A percentile compares a stretch with the other conserved stretches of the same genome.
phyloP scores from a whole-genome alignment of 768 basidiomycete species.

The Auriscalpium vulgare region DNA sequence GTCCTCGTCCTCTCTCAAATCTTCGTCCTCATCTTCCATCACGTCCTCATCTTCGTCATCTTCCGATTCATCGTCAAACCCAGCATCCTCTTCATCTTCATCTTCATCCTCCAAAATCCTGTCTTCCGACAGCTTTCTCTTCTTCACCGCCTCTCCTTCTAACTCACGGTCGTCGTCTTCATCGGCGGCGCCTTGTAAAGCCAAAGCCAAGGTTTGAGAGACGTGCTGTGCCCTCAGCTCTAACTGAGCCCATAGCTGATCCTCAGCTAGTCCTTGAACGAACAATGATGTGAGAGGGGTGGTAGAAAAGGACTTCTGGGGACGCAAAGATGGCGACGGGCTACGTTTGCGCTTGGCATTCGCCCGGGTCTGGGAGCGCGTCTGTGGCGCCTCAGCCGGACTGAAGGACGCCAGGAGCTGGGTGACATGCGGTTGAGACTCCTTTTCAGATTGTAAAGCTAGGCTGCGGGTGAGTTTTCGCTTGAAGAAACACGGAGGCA shows the following conservation, averaged over 20 bases:
- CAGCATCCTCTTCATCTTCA: slow-evolving; percentile 16
- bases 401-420: slow-evolving; percentile 61
- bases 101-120: slow-evolving; percentile 21
- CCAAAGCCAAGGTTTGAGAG: slow-evolving; percentile 57
- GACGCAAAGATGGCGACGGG: slow-evolving; percentile 23
- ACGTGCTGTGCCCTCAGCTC: slow-evolving; percentile 72
- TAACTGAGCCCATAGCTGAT: slow-evolving; percentile 91
- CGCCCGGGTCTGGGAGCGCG: slow-evolving; percentile 55
- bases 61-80: slow-evolving; percentile 23
- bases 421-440: slow-evolving; percentile 56
- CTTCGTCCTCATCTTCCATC: slow-evolving; percentile 18
- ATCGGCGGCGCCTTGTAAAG: slow-evolving; percentile 46
- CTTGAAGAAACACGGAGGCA: not conserved
- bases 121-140: slow-evolving; percentile 19
- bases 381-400: slow-evolving; percentile 63
- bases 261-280: slow-evolving; percentile 69
- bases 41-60: slow-evolving; percentile 25
- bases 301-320: slow-evolving; percentile 30
- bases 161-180: slow-evolving; percentile 19
- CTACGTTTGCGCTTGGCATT: slow-evolving; percentile 36
- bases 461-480: not conserved
- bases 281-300: slow-evolving; percentile 77
- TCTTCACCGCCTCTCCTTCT: slow-evolving; percentile 23
- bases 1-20: slow-evolving; percentile 17
- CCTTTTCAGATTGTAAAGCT: slow-evolving; percentile 64